Base-by-base conservation (phyloP, 352 stramenopile genomes). In the Globisporangium heterothallicum region DNA sequence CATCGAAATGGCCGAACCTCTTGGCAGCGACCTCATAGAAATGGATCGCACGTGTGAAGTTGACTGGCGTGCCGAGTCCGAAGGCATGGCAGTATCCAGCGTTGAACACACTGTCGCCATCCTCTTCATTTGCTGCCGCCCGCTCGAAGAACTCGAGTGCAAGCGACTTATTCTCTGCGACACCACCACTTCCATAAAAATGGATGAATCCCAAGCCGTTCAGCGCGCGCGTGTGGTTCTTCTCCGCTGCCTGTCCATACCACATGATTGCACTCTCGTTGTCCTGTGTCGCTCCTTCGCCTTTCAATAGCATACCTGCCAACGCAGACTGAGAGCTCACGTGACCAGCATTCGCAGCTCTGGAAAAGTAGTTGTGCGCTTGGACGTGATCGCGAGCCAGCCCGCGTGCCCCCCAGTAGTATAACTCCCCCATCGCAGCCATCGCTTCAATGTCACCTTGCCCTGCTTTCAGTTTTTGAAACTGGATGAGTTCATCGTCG, bases 41-140 rank as follows among this genome's bases (percentile, higher is more conserved):
- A 6, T 72, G 30, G 40, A 88, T 78, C 5, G 81, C 86, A 25
- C 64, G 61, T 32, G 59, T 77, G 6, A 79, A 27, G 40, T 92
- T 92, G 2, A 58, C 56, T 3, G 29, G 14, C 2, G 80, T 82
- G 1, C 87, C 87, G 10, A 87, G 64, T 3, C 84, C 87, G 4
- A 68, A 47, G 0, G 76, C 72, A 40, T 94, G 59, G 47, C 86
- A 96, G 59, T 92, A 89, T 0, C 81, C 88, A 1, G 87, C 78
- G 49, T 97, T 97, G 49, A 95, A 97, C 2, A 96, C 48, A n/a
- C 84, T 95, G 56, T 97, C 88, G 0, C 79, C 86, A 42, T 96
- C 87, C 38, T 79, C 69, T 44, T 84, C 46, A 25, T 90, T 88
- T 25, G 55, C 56, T 3, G 87, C 84, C n/a, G 87, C 84, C 32